Evolutionary conservation across 202 grass and related monocot species (phyloP).

Genomic region (Brachypodium distachyon): DNA sequence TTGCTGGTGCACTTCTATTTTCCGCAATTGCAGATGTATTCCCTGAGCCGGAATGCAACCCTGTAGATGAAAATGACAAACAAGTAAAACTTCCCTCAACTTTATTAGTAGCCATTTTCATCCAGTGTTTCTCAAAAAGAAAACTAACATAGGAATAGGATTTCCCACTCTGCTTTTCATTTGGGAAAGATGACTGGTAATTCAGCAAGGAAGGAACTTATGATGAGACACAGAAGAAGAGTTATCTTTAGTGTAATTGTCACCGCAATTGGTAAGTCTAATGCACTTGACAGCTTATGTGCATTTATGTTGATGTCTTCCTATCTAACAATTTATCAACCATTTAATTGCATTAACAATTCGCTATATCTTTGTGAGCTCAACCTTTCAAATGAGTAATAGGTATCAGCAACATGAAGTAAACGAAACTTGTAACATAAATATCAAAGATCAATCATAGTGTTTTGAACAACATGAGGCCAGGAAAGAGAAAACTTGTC

Average conservation of each 20-base stretch:
- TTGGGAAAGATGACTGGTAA: slow-evolving; percentile 28
- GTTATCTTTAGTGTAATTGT: slow-evolving; percentile 89
- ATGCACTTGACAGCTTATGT: not conserved
- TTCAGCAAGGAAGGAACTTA: slow-evolving; percentile 52
- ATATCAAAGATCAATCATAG: not conserved
- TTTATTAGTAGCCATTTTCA: not conserved
- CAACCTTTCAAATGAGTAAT: not conserved
- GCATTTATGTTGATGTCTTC: not conserved
- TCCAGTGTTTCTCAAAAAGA: not conserved
- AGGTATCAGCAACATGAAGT: not conserved
- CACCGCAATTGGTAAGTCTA: slow-evolving; percentile 67
- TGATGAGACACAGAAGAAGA: slow-evolving; percentile 73
- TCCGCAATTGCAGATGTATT: slow-evolving; percentile 64
- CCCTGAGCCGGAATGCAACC: slow-evolving; percentile 58
- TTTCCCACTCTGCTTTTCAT: slow-evolving; percentile 7
- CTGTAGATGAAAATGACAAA: slow-evolving; percentile 37
- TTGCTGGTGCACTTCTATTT: slow-evolving; percentile 77
- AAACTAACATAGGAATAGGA: slow-evolving; percentile 13
- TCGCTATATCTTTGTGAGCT: not conserved
- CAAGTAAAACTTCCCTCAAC: slow-evolving; percentile 26
- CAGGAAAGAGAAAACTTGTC: not conserved
- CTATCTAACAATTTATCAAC: not conserved
- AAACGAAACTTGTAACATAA: not conserved
- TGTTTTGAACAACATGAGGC: not conserved
- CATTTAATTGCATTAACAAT: not conserved